phyloP scores from a whole-genome alignment of 2,329 filamentous ascomycete species.

The Hirsutella minnesotensis region DNA sequence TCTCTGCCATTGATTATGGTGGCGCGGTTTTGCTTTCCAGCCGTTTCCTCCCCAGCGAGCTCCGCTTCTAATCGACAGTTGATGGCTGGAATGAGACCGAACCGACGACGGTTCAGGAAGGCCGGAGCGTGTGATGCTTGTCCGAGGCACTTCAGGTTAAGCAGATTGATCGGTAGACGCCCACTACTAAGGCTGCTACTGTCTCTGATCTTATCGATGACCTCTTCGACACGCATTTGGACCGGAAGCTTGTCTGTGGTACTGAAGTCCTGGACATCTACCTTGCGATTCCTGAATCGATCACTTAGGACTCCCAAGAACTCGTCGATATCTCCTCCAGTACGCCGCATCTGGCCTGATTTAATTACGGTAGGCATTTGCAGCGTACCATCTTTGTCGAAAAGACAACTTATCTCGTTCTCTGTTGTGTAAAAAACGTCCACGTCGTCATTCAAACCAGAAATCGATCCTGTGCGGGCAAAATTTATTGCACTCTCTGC shows the following conservation, averaged over 20 bases:
- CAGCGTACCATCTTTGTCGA: no score
- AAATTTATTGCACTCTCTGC: neutral
- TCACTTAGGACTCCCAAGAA: neutral
- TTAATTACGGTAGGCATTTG: no score
- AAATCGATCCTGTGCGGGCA: no score
- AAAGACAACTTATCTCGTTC: no score
- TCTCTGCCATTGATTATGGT: no score
- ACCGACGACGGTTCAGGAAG: neutral
- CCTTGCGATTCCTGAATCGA: neutral
- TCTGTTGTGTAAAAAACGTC: neutral
- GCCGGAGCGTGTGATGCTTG: neutral
- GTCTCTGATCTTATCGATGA: no score
- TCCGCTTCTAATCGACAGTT: neutral
- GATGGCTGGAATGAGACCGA: neutral
- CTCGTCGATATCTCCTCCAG: neutral
- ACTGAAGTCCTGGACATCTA: neutral
- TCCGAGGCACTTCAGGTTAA: neutral
- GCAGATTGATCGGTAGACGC: no score
- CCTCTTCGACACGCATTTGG: no score
- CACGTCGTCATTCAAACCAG: neutral
- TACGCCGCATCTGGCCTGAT: neutral
- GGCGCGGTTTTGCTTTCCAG: neutral
- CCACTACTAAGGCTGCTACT: no score
- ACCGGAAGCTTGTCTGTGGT: no score
- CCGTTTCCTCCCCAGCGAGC: neutral